Evolutionary conservation across 495 filamentous ascomycete species (phyloP), one percentile per base, ranked within the genome.

Genomic region (Neurospora sp.): DNA sequence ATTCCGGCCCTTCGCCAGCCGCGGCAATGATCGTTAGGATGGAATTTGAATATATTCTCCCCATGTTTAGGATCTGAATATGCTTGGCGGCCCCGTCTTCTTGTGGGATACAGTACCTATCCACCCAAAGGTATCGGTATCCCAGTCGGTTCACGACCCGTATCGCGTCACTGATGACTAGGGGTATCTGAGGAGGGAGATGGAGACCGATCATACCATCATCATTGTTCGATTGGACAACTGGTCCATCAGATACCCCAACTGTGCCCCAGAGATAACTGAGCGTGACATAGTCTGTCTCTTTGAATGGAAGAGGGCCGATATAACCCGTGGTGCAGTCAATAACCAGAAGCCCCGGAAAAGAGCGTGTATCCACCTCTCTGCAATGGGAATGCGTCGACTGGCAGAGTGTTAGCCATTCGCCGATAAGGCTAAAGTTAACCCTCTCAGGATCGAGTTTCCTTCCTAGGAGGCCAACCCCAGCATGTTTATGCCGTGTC

Each of bases 21-120:
- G 80, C 78, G 10, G 82, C 80, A n/a, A 82, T 71, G 11, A 84
- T 73, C 2, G 80, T 83, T 14, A 85, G 54, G 23, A 70, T 72
- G 10, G 81, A 76, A 2, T 76, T 62, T 1, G 74, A 70, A 70
- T 84, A 85, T 31, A 85, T 83, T n/a, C 72, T 69, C 0, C 75
- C 78, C 83, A 85, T 84, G 10, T 74, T 73, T 27, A 71, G 71
- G n/a, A 84, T 78, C 37, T 84, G 78, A 5, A 39, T 18, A 7
- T 78, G 74, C 27, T 81, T 80, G 18, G 79, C 76, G 4, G 74
- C 69, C 0, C 14, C 72, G 31, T 73, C 40, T 0, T 66, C 2
- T 72, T 80, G 78, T 27, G 77, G 71, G 14, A 80, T 77, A 39
- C 78, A 80, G 46, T 77, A 78, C 27, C 70, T 73, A 69, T 80